Percentiles rank a stretch among this genome's conserved stretches.
Conservation (phyloP, 495 filamentous ascomycete species). For the Xylaria telfairii region DNA sequence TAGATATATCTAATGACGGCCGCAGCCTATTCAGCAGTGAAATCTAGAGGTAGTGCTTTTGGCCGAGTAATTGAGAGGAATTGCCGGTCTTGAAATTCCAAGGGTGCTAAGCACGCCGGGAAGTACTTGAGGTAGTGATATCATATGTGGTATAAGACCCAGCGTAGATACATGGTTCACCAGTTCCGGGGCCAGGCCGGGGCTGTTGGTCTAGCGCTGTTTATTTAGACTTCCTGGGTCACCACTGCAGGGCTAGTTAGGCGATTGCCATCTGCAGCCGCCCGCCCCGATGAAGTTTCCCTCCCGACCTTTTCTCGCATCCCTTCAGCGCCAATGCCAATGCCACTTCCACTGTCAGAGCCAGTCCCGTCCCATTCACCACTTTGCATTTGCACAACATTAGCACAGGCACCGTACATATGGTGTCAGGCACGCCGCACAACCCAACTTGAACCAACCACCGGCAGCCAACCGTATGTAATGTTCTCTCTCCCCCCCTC, state of each 20-base stretch:
- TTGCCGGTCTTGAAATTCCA: not conserved
- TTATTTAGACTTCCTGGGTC: not conserved
- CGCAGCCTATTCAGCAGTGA: not conserved
- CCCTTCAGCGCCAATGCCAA: not conserved
- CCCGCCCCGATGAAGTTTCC: not conserved
- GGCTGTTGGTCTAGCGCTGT: not conserved
- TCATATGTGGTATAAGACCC: not conserved
- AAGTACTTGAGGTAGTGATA: not conserved
- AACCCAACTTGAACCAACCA: constrained; percentile 2
- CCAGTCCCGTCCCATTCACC: not conserved
- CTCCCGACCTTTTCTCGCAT: not conserved
- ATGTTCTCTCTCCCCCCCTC: not conserved
- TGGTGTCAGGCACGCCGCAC: not conserved
- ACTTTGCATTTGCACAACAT: constrained; percentile 10
- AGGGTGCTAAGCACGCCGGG: not conserved
- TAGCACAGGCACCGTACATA: no score
- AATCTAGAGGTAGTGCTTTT: not conserved
- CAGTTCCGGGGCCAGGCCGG: not conserved
- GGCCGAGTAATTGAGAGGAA: no score
- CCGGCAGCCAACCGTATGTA: not conserved
- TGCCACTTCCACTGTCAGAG: no score
- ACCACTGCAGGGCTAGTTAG: not conserved
- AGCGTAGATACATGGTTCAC: not conserved
- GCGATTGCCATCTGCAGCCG: not conserved
- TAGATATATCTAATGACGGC: not conserved